These are phyloP conservation scores for Debaryomyces udenii DNA, from an alignment of 1,139 yeast genomes.

Conservation along the genomic window DNA sequence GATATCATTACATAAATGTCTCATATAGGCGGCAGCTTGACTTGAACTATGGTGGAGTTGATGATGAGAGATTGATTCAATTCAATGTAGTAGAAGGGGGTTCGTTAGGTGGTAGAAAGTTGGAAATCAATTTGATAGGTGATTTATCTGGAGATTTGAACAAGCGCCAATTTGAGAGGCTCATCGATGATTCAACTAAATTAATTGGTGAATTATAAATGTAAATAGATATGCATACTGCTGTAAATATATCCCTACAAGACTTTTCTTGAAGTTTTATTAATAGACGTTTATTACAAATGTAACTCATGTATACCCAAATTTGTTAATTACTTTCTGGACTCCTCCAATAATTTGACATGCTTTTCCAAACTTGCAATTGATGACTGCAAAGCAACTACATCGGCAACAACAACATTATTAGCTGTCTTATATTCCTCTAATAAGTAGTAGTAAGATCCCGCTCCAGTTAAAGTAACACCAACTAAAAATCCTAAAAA, in stretches of 20 bases:
- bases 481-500: conserved; percentile 78
- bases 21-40: conserved; percentile 49
- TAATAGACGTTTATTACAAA: conserved; percentile 7
- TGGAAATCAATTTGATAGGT: conserved; percentile 52
- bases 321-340: conserved; percentile 26
- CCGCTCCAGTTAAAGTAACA: conserved; percentile 71
- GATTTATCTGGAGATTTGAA: conserved; percentile 27
- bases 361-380: conserved; percentile 70
- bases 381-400: conserved; percentile 68
- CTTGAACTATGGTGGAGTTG: conserved; percentile 30
- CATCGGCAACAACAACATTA: conserved; percentile 73
- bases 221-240: conserved; percentile 12
- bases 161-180: conserved; percentile 26
- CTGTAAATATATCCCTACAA: conserved; percentile 11
- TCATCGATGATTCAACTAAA: conserved; percentile 31
- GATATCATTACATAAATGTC: conserved; percentile 47
- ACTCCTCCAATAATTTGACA: conserved; percentile 55
- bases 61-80: conserved; percentile 37
- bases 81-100: conserved; percentile 60
- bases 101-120: conserved; percentile 52
- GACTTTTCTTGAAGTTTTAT: background rate
- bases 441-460: conserved; percentile 74
- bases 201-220: conserved; percentile 26
- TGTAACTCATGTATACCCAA: conserved; percentile 3
- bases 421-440: conserved; percentile 79